Evolutionary conservation across 2,329 filamentous ascomycete genomes (phyloP).

Genomic region (Trichophyton schoenleinii): DNA sequence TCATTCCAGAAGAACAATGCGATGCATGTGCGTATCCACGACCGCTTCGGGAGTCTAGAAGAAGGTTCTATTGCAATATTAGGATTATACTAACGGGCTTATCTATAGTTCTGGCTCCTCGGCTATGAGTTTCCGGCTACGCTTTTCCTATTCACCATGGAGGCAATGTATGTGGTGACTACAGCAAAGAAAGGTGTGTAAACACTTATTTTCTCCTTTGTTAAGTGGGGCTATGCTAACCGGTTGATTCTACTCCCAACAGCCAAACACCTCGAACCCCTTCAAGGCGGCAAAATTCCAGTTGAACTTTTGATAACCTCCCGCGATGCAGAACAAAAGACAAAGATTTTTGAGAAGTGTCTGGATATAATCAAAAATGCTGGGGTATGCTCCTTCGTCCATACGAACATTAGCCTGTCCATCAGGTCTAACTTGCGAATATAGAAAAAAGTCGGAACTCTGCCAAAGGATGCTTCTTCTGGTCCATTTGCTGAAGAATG

Average conservation of each 20-base stretch:
- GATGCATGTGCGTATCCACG: conserved; percentile 59
- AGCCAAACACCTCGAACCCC: conserved; percentile 86
- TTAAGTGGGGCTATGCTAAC: not conserved
- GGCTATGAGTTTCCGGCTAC: conserved; percentile 98
- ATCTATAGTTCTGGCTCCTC: conserved; percentile 78
- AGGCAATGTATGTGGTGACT: conserved; percentile 81
- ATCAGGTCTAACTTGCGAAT: conserved; percentile 11
- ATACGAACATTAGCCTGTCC: not conserved
- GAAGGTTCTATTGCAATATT: not conserved
- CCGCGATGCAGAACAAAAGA: conserved; percentile 83
- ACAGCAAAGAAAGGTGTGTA: conserved; percentile 85
- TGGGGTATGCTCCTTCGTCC: conserved; percentile 49
- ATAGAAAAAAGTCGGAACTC: conserved; percentile 77
- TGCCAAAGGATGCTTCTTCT: conserved; percentile 70
- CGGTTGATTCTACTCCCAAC: conserved; percentile 3
- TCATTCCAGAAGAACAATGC: conserved; percentile 94
- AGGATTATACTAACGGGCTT: conserved; percentile 13
- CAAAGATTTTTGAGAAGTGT: conserved; percentile 76
- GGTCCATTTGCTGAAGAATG: conserved; percentile 94
- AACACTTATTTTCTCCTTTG: too few relatives aligned
- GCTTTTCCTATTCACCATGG: conserved; percentile 78
- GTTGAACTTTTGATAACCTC: conserved; percentile 84
- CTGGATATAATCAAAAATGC: conserved; percentile 75
- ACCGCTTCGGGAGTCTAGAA: not conserved
- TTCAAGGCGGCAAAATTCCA: conserved; percentile 84